phyloP scores from a whole-genome alignment of 1,284 basidiomycete genomes.

The Ganoderma leucocontextum region DNA sequence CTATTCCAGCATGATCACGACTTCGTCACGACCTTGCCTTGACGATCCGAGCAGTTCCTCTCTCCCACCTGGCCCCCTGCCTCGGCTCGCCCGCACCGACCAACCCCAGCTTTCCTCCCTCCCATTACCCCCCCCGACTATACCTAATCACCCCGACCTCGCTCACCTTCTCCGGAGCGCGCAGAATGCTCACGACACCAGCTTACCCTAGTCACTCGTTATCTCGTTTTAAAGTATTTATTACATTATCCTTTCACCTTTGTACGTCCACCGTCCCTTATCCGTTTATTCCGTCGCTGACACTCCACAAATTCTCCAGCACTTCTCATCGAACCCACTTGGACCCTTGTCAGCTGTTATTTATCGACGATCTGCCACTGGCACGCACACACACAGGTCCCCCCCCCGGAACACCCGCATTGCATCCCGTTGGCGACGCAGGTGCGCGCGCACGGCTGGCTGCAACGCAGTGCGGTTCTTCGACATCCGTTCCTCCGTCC shows the following conservation, averaged over 20 bases:
- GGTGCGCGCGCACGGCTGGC: constrained; percentile 36
- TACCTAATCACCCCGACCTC: neutral
- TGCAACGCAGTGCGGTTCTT: constrained; percentile 25
- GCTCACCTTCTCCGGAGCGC: constrained; percentile 10
- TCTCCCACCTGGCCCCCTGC: neutral
- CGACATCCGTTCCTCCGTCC: constrained; percentile 18
- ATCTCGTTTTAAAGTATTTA: constrained; percentile 30
- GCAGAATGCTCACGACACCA: constrained; percentile 19
- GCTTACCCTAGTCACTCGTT: constrained; percentile 34
- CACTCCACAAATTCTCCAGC: neutral
- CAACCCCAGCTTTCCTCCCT: neutral
- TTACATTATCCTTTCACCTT: constrained; percentile 21
- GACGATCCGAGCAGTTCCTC: constrained; percentile 18
- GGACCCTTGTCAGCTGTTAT: constrained; percentile 16
- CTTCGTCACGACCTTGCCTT: constrained; percentile 22
- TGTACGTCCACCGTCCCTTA: constrained; percentile 15
- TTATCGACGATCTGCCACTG: constrained; percentile 29
- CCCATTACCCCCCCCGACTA: constrained; percentile 1
- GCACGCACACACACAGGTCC: constrained; percentile 3
- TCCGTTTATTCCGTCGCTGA: neutral
- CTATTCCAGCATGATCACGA: constrained; percentile 26
- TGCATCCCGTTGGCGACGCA: constrained; percentile 33
- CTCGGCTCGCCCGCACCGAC: neutral
- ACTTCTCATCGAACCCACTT: neutral
- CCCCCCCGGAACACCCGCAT: constrained; percentile 27